Base-by-base conservation (phyloP, 306 rosid species). In the Cucurbita argyrosperma region DNA sequence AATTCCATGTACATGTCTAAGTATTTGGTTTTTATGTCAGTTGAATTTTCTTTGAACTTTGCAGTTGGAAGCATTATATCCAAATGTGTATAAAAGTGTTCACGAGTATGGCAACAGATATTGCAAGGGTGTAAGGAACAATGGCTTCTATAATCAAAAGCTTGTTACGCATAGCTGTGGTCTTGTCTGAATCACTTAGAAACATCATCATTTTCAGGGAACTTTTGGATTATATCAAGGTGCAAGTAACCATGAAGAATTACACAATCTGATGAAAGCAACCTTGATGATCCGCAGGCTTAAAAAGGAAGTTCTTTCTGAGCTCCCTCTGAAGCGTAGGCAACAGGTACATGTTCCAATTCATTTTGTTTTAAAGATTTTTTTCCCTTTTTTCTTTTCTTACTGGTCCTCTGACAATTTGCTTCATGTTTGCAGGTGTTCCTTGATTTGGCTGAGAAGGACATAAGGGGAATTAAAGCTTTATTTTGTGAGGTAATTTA, bases 21-120 rank as follows among this genome's bases (percentile, higher is more conserved):
- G 71, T 77, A 67, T 15, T 49, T 78, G 76, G 57, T 57, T 64
- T 30, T 54, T 59, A 35, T 49, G 76, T 74, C 35, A 51, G 68
- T 80, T 78, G 75, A 65, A 76, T 85, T 74, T 79, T 75, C 56
- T 83, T 58, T 56, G 63, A 66, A 70, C 45, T 51, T 60, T 40
- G 71, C 84, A 94, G 98, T 85, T 94, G 86, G 98, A 90, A 82
- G 98, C 98, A 39, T 82, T 94, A 82, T 90, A 88, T 89, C 98
- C 98, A 80, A 87, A 83, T 76, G 97, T 88, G 21, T 94, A 85
- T 77, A 94, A 75, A 84, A 90, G 72, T 71, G 97, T 94, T 69
- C 98, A 89, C 46, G 97, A 90, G 77, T 94, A 94, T 80, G 98
- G 98, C 58, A 83, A 80, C 72, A 92, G 96, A 67, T 94, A 94